Percentiles rank a stretch among this genome's conserved stretches.
Conservation (phyloP, 768 basidiomycete genomes). For the Hericium erinaceus region DNA sequence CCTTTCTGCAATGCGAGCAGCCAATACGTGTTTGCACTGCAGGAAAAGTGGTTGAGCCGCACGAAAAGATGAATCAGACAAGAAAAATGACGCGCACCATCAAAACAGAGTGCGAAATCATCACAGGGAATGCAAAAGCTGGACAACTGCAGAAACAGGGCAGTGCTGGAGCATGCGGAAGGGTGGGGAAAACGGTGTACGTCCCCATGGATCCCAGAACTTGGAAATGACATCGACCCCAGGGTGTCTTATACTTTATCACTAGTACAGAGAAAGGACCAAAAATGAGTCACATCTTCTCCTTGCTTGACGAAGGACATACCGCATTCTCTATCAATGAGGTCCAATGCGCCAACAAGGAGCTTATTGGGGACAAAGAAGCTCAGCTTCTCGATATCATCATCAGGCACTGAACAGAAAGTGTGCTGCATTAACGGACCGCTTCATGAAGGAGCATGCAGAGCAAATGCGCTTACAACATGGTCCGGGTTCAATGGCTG, state of each 20-base stretch:
- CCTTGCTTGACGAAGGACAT: slow-evolving; percentile 8
- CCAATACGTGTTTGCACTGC: slow-evolving; percentile 78
- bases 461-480: slow-evolving; percentile 25
- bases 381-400: slow-evolving; percentile 45
- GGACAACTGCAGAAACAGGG: slow-evolving; percentile 65
- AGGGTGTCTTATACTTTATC: slow-evolving; percentile 46
- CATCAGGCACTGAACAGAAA: slow-evolving; percentile 33
- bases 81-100: slow-evolving; percentile 38
- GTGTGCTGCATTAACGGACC: not conserved
- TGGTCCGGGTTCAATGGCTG: slow-evolving; percentile 20
- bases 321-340: slow-evolving; percentile 70
- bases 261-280: slow-evolving; percentile 30
- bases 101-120: slow-evolving; percentile 48
- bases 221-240: slow-evolving; percentile 54
- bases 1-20: slow-evolving; percentile 48
- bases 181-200: slow-evolving; percentile 45
- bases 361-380: slow-evolving; percentile 53
- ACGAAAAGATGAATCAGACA: not conserved
- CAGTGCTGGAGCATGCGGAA: slow-evolving; percentile 30
- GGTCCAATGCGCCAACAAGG: slow-evolving; percentile 62
- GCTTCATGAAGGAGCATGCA: not conserved
- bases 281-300: not conserved
- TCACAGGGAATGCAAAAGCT: slow-evolving; percentile 56
- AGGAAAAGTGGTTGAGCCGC: not conserved
- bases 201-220: slow-evolving; percentile 58